phyloP scores from a whole-genome alignment of 2,329 filamentous ascomycete genomes.

The Dactylellina drechsleri region DNA sequence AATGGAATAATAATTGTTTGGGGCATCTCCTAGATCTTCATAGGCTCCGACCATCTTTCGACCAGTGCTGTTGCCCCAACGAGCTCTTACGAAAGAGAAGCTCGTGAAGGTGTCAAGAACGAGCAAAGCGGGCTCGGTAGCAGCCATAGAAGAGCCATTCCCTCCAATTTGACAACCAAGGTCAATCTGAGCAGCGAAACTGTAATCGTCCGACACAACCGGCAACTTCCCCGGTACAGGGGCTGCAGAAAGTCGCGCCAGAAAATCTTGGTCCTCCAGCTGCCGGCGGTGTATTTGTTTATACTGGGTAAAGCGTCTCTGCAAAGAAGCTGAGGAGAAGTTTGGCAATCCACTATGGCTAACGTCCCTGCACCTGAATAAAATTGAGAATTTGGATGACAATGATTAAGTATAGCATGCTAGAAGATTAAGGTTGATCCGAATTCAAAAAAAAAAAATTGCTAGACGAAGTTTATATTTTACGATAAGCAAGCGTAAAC shows the following conservation, averaged over 20 bases:
- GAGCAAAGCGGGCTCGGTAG: not conserved
- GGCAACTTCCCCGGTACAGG: not conserved
- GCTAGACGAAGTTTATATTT: too few relatives aligned
- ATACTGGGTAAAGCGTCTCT: not conserved
- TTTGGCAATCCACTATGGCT: not conserved
- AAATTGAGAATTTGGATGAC: not conserved
- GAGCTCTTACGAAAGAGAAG: not conserved
- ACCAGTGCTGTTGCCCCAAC: not conserved
- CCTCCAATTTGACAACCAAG: not conserved
- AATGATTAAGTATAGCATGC: not conserved
- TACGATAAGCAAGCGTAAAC: too few relatives aligned
- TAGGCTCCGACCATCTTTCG: not conserved
- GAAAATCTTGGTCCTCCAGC: not conserved
- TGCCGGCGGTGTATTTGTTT: not conserved
- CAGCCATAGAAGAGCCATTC: not conserved
- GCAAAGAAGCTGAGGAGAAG: not conserved
- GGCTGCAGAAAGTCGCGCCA: not conserved
- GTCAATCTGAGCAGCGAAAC: not conserved
- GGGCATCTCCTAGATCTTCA: not conserved
- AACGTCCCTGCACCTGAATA: not conserved
- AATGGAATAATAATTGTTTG: not conserved
- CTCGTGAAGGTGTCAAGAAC: not conserved
- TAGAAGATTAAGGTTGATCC: not conserved
- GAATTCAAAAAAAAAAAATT: too few relatives aligned
- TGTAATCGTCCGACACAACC: conserved; percentile 1